Evolutionary conservation across 768 basidiomycete species (phyloP), one percentile per base, ranked within the genome.

Genomic region (Podaxis sp.): DNA sequence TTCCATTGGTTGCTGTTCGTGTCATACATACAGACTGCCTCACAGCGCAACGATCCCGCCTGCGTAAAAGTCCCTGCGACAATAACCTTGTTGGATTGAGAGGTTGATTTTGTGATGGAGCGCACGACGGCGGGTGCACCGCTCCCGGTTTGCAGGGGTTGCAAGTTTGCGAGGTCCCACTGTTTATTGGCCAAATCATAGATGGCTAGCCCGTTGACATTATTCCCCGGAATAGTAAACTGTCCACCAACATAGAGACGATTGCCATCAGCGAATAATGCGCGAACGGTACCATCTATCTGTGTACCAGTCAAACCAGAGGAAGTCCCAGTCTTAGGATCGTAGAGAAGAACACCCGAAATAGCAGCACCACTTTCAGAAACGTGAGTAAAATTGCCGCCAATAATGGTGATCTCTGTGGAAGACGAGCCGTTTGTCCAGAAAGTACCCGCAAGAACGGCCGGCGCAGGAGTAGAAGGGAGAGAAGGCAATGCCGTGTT

Each of bases 1-100:
- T 79, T 87, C 95, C 96, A 99, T 71, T 89, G 88, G 63, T 84
- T 85, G n/a, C 77, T 76, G 0, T 70, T 71, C 1, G 81, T 83
- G 70, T 95, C 87, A 69, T 91, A 88, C 19, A 83, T 74, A 71
- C 96, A 99, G 46, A 98, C 85, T 2, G 84, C 87, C 41, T 83
- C 83, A 73, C 96, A 98, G 0, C 76, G 72, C 15, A 91, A 75
- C 0, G 87, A 82, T 7, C 94, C 95, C 2, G 91, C 94, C 46
- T 86, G 83, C 0, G 85, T 74, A 66, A 99, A 98, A 2, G 89
- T 86, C n/a, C 96, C 96, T 2, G 91, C 94, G 11, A 97, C 89
- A 53, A 97, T 78, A 57, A 98, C 71, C 2, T 79, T 80, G 52
- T 86, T 82, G 25, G 83, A 68, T 67, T 87, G 83, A 12, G 87